A percentile compares a stretch with the other conserved stretches of the same genome.
phyloP scores from a whole-genome alignment of 2,329 filamentous ascomycete species.

The Alternaria angustiovoidea region DNA sequence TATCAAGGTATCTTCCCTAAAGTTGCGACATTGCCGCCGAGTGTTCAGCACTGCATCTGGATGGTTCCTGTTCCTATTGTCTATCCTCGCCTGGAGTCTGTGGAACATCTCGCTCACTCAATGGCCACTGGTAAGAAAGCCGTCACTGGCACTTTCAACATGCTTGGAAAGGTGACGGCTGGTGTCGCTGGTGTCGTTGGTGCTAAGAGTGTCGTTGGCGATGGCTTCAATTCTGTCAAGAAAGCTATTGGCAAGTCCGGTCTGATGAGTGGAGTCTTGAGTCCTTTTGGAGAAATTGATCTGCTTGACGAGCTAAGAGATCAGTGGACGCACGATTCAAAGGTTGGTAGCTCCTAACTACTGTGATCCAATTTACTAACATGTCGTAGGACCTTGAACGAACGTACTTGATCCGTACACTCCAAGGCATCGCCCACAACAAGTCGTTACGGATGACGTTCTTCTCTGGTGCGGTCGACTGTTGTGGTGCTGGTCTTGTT shows the following conservation, averaged over 20 bases:
- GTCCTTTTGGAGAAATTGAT: constrained; percentile 95
- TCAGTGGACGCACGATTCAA: constrained; percentile 97
- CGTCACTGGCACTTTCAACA: constrained; percentile 94
- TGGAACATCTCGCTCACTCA: constrained; percentile 89
- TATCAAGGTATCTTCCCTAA: constrained; percentile 98
- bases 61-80: constrained; percentile 91
- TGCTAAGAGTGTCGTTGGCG: constrained; percentile 89
- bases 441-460: constrained; percentile 98
- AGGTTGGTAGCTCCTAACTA: constrained; percentile 60
- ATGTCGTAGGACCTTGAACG: constrained; percentile 79
- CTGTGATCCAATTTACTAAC: constrained; percentile 14
- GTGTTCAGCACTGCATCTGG: constrained; percentile 96
- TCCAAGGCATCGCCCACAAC: constrained; percentile 94
- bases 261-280: constrained; percentile 93
- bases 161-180: constrained; percentile 92
- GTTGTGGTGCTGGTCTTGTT: constrained; percentile 88
- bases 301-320: constrained; percentile 93
- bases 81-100: constrained; percentile 89
- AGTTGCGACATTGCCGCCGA: constrained; percentile 86
- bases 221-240: constrained; percentile 94
- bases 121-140: constrained; percentile 96
- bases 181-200: constrained; percentile 95
- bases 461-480: constrained; percentile 90
- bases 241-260: constrained; percentile 95
- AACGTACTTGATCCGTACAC: constrained; percentile 93